Percentiles rank a stretch among this genome's conserved stretches.
Conservation (phyloP, 805 yeast genomes). For the Naumovozyma baii region DNA sequence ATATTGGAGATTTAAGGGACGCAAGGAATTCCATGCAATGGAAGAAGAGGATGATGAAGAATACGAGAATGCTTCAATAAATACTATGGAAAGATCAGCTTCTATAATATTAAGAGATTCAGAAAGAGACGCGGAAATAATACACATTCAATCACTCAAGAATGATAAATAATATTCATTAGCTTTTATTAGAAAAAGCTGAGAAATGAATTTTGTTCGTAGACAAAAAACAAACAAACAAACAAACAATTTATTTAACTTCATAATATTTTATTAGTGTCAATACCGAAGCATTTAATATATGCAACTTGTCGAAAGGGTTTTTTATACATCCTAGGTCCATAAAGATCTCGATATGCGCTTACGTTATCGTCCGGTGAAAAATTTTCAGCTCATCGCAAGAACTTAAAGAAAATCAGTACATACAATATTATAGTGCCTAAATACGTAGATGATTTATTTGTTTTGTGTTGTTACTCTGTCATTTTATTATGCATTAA, state of each 20-base stretch:
- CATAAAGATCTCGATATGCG: neutral
- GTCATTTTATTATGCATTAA: too few relatives aligned
- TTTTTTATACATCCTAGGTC: too few relatives aligned
- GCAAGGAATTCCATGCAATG: slow-evolving; percentile 25
- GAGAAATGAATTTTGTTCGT: too few relatives aligned
- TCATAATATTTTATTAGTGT: too few relatives aligned
- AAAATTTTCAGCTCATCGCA: slow-evolving; percentile 6
- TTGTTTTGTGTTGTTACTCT: too few relatives aligned
- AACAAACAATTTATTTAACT: too few relatives aligned
- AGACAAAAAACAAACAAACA: too few relatives aligned
- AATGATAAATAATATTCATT: neutral
- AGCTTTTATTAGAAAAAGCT: too few relatives aligned
- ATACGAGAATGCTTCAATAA: neutral
- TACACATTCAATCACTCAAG: neutral
- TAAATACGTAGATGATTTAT: too few relatives aligned
- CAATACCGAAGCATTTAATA: too few relatives aligned
- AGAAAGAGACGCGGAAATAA: neutral
- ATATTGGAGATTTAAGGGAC: slow-evolving; percentile 44
- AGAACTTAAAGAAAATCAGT: neutral
- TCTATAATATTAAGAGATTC: neutral
- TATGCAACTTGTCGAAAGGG: too few relatives aligned
- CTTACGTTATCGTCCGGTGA: neutral
- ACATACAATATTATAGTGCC: too few relatives aligned
- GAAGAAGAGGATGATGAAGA: slow-evolving; percentile 18
- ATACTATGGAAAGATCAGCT: neutral